phyloP scores from a whole-genome alignment of 179 eudicot species.

The Carnegiea gigantea region DNA sequence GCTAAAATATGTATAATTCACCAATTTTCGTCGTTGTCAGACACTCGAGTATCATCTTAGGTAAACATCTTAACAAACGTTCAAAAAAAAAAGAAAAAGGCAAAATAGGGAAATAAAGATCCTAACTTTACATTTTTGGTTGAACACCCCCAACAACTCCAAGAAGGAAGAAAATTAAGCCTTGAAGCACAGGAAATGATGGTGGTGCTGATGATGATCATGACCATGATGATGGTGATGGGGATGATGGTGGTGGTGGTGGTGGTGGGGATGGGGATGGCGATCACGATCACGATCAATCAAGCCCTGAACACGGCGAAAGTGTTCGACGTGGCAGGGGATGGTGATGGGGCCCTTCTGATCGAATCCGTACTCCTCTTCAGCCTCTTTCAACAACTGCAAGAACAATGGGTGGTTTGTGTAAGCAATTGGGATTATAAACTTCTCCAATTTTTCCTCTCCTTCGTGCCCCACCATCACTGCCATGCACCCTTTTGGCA shows the following conservation, averaged over 20 bases:
- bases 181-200: slow-evolving; percentile 60
- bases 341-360: slow-evolving; percentile 77
- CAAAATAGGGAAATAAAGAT: neutral
- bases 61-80: slow-evolving; percentile 2
- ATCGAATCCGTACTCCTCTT: slow-evolving; percentile 84
- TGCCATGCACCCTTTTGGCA: slow-evolving; percentile 79
- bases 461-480: slow-evolving; percentile 68
- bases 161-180: slow-evolving; percentile 37
- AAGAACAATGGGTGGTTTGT: slow-evolving; percentile 71
- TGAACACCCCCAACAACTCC: neutral
- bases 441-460: slow-evolving; percentile 59
- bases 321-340: slow-evolving; percentile 79
- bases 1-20: neutral
- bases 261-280: slow-evolving; percentile 35
- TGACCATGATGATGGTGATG: slow-evolving; percentile 40
- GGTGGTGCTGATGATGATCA: slow-evolving; percentile 31
- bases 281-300: slow-evolving; percentile 52
- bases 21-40: slow-evolving; percentile 32
- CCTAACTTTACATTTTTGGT: slow-evolving; percentile 27
- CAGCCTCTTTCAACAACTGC: slow-evolving; percentile 73
- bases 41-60: neutral
- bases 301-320: slow-evolving; percentile 52
- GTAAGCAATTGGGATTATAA: slow-evolving; percentile 65
- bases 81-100: neutral
- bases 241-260: slow-evolving; percentile 32